Conservation (phyloP, 2,329 filamentous ascomycete genomes). For the Xylaria sp. region DNA sequence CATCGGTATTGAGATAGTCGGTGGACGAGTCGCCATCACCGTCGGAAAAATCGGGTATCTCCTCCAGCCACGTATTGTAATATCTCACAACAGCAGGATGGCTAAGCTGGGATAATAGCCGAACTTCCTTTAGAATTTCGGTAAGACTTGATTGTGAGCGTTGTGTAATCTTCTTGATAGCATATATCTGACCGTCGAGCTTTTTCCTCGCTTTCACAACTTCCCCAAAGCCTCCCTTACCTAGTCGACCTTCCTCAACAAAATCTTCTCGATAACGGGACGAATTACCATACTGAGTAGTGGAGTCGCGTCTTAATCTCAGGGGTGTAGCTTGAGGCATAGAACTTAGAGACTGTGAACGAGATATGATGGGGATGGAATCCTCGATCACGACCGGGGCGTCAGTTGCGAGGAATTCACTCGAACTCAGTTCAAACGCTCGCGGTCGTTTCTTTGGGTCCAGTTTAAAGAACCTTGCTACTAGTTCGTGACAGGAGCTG, state of each 20-base stretch:
- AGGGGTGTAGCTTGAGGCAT: constrained; percentile 58
- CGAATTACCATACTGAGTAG: constrained; percentile 61
- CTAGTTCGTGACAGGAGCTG: constrained; percentile 79
- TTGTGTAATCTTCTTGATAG: constrained; percentile 95
- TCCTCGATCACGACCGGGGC: constrained; percentile 67
- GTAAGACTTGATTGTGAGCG: constrained; percentile 81
- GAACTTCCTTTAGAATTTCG: constrained; percentile 85
- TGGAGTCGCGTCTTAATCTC: constrained; percentile 70
- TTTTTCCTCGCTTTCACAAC: constrained; percentile 96
- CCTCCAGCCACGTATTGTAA: constrained; percentile 94
- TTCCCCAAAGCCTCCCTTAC: constrained; percentile 94
- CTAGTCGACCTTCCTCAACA: constrained; percentile 86
- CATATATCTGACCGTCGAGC: constrained; percentile 91
- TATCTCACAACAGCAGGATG: constrained; percentile 90
- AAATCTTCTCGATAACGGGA: constrained; percentile 92
- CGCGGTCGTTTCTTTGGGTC: constrained; percentile 87
- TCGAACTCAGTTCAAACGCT: constrained; percentile 77
- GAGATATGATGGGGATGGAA: constrained; percentile 54
- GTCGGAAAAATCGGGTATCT: constrained; percentile 65
- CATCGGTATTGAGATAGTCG: constrained; percentile 54
- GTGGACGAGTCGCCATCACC: constrained; percentile 69
- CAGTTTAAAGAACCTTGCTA: constrained; percentile 84
- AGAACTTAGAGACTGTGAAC: constrained; percentile 56
- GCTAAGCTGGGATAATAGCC: constrained; percentile 89
- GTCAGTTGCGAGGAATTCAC: constrained; percentile 74